phyloP scores from a whole-genome alignment of 805 yeast species.

The Candida ovalis region DNA sequence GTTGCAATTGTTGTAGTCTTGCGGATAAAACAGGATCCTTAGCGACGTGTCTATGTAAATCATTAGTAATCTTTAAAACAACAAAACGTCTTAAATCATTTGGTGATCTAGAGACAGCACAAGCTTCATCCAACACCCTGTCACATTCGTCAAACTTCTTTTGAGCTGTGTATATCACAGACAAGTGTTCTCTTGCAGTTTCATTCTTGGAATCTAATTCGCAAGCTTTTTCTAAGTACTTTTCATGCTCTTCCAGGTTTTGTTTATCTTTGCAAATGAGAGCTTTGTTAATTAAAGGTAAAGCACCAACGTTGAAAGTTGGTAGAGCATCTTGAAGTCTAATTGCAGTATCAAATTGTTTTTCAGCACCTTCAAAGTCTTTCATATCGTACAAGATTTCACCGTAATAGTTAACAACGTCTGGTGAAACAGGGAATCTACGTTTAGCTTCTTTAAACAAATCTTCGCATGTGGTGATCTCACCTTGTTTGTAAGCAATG shows the following conservation, averaged over 20 bases:
- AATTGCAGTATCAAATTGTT: slow-evolving; percentile 82
- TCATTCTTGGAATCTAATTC: slow-evolving; percentile 85
- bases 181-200: slow-evolving; percentile 84
- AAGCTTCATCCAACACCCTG: slow-evolving; percentile 74
- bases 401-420: slow-evolving; percentile 92
- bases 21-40: slow-evolving; percentile 61
- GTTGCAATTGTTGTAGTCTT: slow-evolving; percentile 26
- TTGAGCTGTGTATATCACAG: slow-evolving; percentile 83
- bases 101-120: slow-evolving; percentile 74
- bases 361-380: slow-evolving; percentile 65
- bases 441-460: slow-evolving; percentile 63
- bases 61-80: slow-evolving; percentile 88
- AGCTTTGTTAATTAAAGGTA: slow-evolving; percentile 89
- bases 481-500: slow-evolving; percentile 76
- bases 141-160: slow-evolving; percentile 82
- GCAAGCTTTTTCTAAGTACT: slow-evolving; percentile 68
- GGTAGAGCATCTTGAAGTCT: slow-evolving; percentile 72
- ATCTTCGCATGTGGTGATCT: slow-evolving; percentile 54
- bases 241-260: slow-evolving; percentile 55
- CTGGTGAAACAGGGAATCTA: slow-evolving; percentile 82
- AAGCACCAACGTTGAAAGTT: slow-evolving; percentile 75
- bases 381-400: slow-evolving; percentile 85
- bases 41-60: slow-evolving; percentile 77
- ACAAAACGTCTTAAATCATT: slow-evolving; percentile 90
- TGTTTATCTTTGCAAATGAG: slow-evolving; percentile 58